phyloP scores from a whole-genome alignment of 106 monocot species.

The Dioscorea alata region DNA sequence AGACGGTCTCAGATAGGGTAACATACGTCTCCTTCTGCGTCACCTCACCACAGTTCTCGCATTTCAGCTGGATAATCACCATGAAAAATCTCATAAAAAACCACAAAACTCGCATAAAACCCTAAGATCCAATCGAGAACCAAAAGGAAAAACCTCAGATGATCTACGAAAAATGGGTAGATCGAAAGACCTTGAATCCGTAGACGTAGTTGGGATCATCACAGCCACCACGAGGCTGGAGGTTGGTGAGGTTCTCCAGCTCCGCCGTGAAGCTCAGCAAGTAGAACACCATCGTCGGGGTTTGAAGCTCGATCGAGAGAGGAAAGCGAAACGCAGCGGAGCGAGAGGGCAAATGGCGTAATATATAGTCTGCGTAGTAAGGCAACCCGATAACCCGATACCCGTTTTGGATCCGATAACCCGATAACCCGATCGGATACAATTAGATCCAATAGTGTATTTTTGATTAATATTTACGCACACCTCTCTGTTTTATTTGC shows the following conservation, averaged over 20 bases:
- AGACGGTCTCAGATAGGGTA: slow-evolving; percentile 48
- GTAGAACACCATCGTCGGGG: slow-evolving; percentile 62
- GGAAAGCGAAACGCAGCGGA: background rate
- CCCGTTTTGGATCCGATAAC: no score
- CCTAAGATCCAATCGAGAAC: background rate
- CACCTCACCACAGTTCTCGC: slow-evolving; percentile 90
- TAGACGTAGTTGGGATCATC: slow-evolving; percentile 70
- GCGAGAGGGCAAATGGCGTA: no score
- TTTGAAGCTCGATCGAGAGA: slow-evolving; percentile 7
- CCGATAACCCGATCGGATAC: no score
- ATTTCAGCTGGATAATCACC: slow-evolving; percentile 48
- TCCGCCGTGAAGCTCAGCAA: slow-evolving; percentile 53
- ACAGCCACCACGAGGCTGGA: slow-evolving; percentile 77
- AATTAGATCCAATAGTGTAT: no score
- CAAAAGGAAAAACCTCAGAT: background rate
- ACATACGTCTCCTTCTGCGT: slow-evolving; percentile 68
- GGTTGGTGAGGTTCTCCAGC: slow-evolving; percentile 75
- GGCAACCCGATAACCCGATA: no score
- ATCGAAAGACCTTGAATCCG: slow-evolving; percentile 64
- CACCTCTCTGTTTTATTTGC: no score
- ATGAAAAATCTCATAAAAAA: slow-evolving; percentile 9
- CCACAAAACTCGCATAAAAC: background rate
- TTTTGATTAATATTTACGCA: no score
- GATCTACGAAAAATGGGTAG: background rate
- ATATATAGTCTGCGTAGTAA: no score